Percentiles rank a stretch among this genome's conserved stretches.
Conservation (phyloP, 345 rosid species). For the Moringa oleifera region DNA sequence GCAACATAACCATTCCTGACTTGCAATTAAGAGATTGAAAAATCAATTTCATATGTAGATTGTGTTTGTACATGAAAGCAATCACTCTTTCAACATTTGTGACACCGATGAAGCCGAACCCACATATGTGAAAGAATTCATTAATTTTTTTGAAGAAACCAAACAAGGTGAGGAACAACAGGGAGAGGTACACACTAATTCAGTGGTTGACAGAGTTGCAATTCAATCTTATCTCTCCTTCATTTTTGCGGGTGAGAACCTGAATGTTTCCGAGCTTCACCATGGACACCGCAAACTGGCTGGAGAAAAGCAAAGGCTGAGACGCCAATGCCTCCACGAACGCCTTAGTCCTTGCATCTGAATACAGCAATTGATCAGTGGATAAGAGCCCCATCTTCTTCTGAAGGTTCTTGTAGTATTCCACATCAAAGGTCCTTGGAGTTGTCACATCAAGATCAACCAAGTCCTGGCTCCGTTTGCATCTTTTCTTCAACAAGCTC, state of each 20-base stretch:
- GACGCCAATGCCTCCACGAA: slow-evolving; percentile 33
- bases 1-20: too few species aligned
- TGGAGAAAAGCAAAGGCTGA: slow-evolving; percentile 33
- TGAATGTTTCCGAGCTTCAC: slow-evolving; percentile 45
- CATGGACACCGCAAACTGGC: slow-evolving; percentile 53
- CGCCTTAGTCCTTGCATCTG: slow-evolving; percentile 38
- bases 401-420: slow-evolving; percentile 33
- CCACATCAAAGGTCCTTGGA: slow-evolving; percentile 24
- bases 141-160: too few species aligned
- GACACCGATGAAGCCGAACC: too few species aligned
- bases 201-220: slow-evolving; percentile 24
- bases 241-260: slow-evolving; percentile 19
- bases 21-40: too few species aligned
- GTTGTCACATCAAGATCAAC: slow-evolving; percentile 31
- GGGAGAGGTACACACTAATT: background rate
- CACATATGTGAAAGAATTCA: background rate
- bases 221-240: slow-evolving; percentile 38
- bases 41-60: too few species aligned
- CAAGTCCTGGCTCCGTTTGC: slow-evolving; percentile 1
- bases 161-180: too few species aligned
- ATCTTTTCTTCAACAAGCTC: slow-evolving; percentile 13
- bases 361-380: slow-evolving; percentile 44
- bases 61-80: too few species aligned
- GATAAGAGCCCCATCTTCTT: slow-evolving; percentile 33
- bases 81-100: too few species aligned